phyloP scores from a whole-genome alignment of 164 flowering plant genomes.

The Nymphaea thermarum region DNA sequence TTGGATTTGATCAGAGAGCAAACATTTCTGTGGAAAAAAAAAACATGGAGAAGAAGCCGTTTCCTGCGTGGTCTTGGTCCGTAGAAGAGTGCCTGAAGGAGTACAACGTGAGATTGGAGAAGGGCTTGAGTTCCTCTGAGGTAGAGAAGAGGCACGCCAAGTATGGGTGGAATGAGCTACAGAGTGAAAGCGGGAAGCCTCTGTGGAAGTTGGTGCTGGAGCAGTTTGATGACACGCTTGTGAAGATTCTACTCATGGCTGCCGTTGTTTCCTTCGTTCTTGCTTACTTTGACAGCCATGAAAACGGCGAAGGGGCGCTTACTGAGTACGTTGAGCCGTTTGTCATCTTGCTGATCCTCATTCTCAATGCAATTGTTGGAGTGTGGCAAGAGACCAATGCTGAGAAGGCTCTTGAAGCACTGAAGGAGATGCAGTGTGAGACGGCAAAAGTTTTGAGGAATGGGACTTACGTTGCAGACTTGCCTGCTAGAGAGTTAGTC shows the following conservation, averaged over 20 bases:
- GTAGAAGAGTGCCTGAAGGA: slow-evolving; percentile 25
- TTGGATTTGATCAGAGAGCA: not conserved
- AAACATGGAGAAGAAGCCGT: slow-evolving; percentile 3
- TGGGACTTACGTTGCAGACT: slow-evolving; percentile 12
- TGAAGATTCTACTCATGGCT: slow-evolving; percentile 35
- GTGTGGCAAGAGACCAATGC: slow-evolving; percentile 59
- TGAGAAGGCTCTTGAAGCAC: slow-evolving; percentile 51
- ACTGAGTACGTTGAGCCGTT: slow-evolving; percentile 52
- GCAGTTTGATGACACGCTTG: slow-evolving; percentile 42
- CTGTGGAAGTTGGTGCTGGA: slow-evolving; percentile 31
- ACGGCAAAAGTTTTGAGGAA: slow-evolving; percentile 31
- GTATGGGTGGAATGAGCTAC: slow-evolving; percentile 37
- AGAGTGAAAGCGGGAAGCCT: slow-evolving; percentile 41
- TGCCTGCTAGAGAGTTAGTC: slow-evolving; percentile 24
- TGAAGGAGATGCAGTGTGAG: slow-evolving; percentile 48
- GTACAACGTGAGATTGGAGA: slow-evolving; percentile 3
- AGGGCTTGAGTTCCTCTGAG: slow-evolving; percentile 8
- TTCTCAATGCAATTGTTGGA: slow-evolving; percentile 42
- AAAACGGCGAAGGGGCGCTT: slow-evolving; percentile 33
- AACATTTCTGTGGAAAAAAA: not conserved
- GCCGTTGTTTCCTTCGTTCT: slow-evolving; percentile 41
- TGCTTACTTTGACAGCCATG: slow-evolving; percentile 37
- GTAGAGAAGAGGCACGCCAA: slow-evolving; percentile 16
- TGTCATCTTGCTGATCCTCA: slow-evolving; percentile 44
- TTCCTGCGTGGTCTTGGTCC: slow-evolving; percentile 39